Evolutionary conservation across 31 red algal genomes (phyloP).

Genomic region (Pterothamnion heteromorphum): DNA sequence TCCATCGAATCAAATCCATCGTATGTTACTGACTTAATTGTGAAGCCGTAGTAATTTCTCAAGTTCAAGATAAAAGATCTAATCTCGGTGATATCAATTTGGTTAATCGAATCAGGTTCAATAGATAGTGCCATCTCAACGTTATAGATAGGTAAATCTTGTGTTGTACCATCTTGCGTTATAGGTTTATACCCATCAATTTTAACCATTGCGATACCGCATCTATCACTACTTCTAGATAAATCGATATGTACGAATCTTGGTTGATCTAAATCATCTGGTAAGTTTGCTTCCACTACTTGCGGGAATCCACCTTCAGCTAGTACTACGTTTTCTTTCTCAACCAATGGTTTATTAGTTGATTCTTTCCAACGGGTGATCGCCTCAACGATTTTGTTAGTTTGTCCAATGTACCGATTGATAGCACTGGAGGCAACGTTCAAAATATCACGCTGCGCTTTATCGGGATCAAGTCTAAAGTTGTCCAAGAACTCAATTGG

Average conservation of each 20-base stretch:
- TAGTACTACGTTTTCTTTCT: not conserved
- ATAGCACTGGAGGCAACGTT: no score
- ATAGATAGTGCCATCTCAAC: slow-evolving; percentile 1
- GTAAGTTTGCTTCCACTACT: not conserved
- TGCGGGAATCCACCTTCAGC: not conserved
- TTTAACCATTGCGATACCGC: not conserved
- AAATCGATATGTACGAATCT: slow-evolving; percentile 3
- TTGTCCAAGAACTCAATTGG: not conserved
- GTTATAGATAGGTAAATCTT: not conserved
- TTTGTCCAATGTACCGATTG: not conserved
- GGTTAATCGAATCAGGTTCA: not conserved
- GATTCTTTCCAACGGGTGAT: not conserved
- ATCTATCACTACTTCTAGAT: not conserved
- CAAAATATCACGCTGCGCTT: not conserved
- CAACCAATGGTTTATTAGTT: not conserved
- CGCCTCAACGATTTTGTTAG: slow-evolving; percentile 1
- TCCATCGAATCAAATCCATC: not conserved
- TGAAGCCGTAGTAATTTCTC: not conserved
- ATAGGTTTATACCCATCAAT: not conserved
- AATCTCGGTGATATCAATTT: not conserved
- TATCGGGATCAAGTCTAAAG: not conserved
- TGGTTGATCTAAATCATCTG: not conserved
- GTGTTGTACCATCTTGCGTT: not conserved
- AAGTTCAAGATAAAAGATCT: not conserved
- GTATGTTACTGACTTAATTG: not conserved